Conservation (phyloP, 1,284 basidiomycete genomes). For the Papiliotrema laurentii region DNA sequence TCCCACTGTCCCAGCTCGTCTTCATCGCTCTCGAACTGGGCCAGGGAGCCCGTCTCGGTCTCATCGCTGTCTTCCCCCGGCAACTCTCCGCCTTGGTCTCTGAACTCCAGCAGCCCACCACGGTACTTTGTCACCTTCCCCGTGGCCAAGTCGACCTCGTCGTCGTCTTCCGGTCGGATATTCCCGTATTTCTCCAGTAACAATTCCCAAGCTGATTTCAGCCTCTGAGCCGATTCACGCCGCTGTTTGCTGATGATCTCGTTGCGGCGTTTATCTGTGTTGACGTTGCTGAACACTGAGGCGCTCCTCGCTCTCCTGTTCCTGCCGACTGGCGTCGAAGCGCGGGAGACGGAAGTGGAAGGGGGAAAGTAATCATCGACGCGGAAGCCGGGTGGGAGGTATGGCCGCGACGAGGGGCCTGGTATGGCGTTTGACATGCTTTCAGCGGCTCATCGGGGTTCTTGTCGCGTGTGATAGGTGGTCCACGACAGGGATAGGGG, state of each 20-base stretch:
- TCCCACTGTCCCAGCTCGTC: conserved; percentile 39
- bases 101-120: conserved; percentile 20
- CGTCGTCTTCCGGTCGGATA: conserved; percentile 41
- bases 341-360: not conserved
- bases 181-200: conserved; percentile 38
- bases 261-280: conserved; percentile 4
- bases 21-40: conserved; percentile 16
- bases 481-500: not conserved
- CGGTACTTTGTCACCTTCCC: conserved; percentile 28
- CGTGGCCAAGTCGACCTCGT: conserved; percentile 42
- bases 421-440: not conserved
- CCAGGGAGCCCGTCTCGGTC: too few species aligned
- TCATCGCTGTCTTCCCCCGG: conserved; percentile 10
- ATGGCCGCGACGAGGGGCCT: not conserved
- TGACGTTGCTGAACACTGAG: not conserved
- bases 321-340: conserved; percentile 1
- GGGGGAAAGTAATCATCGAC: not conserved
- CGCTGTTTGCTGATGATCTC: conserved; percentile 10
- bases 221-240: conserved; percentile 13
- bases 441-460: too few species aligned
- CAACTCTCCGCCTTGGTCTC: not conserved
- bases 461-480: not conserved
- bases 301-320: too few species aligned
- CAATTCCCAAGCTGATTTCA: conserved; percentile 30
- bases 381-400: not conserved